A percentile compares a stretch with the other conserved stretches of the same genome.
Evolutionary conservation across 306 rosid genomes (phyloP).

Genomic region (Boehmeria nivea): DNA sequence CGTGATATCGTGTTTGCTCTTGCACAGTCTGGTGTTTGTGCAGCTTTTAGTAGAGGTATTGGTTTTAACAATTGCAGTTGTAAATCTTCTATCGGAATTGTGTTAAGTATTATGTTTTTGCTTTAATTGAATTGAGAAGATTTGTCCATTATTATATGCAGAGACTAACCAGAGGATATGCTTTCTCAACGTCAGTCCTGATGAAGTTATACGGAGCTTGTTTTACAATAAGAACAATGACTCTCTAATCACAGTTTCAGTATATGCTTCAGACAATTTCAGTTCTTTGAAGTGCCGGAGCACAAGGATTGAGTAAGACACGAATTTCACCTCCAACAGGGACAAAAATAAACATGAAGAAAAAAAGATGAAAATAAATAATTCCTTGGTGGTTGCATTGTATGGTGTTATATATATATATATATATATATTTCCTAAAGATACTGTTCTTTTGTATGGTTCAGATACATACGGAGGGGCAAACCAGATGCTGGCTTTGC

Average conservation of each 20-base stretch:
- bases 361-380: not conserved
- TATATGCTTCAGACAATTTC: slow-evolving; percentile 91
- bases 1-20: slow-evolving; percentile 72
- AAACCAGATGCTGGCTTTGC: slow-evolving; percentile 89
- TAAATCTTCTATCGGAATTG: slow-evolving; percentile 1
- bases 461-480: slow-evolving; percentile 77
- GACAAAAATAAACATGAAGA: not conserved
- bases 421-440: slow-evolving; percentile 11
- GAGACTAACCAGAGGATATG: slow-evolving; percentile 84
- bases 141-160: slow-evolving; percentile 40
- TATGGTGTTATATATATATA: not conserved
- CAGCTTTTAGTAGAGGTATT: slow-evolving; percentile 84
- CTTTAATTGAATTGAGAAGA: slow-evolving; percentile 15
- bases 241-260: slow-evolving; percentile 87
- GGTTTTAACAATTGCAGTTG: not conserved
- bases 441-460: slow-evolving; percentile 18
- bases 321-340: not conserved
- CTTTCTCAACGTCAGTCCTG: slow-evolving; percentile 77
- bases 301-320: slow-evolving; percentile 76
- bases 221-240: slow-evolving; percentile 90
- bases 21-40: slow-evolving; percentile 86
- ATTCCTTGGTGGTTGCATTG: not conserved
- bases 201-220: slow-evolving; percentile 86
- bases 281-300: slow-evolving; percentile 90
- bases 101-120: not conserved